Evolutionary conservation across 805 yeast species (phyloP), one percentile per base, ranked within the genome.

Genomic region (Limtongia smithiae): DNA sequence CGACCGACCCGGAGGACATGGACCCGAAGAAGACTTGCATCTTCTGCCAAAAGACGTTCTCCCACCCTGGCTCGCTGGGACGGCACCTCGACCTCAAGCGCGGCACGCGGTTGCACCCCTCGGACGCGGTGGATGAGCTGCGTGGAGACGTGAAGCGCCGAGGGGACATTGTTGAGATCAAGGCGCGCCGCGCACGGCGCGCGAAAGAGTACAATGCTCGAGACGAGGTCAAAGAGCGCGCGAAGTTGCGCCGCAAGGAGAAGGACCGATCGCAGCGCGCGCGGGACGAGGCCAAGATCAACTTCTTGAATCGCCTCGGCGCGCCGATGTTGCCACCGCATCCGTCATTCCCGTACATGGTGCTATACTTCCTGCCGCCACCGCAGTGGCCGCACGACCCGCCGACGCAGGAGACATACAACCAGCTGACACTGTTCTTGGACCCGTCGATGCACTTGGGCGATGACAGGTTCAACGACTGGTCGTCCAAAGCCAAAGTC

Each of bases 41-140:
- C 0, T 79, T 78, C 59, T 80, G 85, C 57, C 75, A 75, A 1
- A 69, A 72, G 49, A 67, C 73, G 1, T 81, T 80, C 61, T 71
- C 79, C 2, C 78, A 78, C 51, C 76, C 79, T 5, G 82, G 83
- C 1, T 77, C 82, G 0, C 66, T 79, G 48, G 83, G 83, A 1
- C 67, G 85, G 31, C 85, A 80, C 61, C 61, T 81, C 37, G 84
- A 81, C 57, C 62, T 70, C 38, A 74, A 77, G 52, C 76, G 76
- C 46, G 85, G 84, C 1, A 71, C 79, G 8, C 60, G 68, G 1
- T 46, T 64, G 14, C 85, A 80, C 54, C 84, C 84, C 0, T 60
- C 66, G 1, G 77, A 71, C 2, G 67, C 70, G 35, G 77, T 81
- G 14, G 75, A 72, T 12, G 60, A 59, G 42, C 55, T 79, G 35